Base-by-base conservation (phyloP, 192 early-diverging fungal species). In the Coemansia sp. region DNA sequence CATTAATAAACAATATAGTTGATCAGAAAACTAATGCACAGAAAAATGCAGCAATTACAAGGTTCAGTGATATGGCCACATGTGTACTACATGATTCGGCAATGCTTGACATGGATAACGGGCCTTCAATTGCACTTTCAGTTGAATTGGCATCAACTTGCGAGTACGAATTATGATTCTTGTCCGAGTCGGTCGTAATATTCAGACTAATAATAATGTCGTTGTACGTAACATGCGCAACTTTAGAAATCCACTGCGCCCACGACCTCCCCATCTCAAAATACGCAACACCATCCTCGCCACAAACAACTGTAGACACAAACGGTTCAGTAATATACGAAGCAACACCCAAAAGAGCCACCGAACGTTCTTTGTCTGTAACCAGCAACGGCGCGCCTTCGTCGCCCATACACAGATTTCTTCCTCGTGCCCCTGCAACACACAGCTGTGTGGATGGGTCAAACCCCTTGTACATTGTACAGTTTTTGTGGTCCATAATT, bases 351-450 rank as follows among this genome's bases (percentile, higher is more conserved):
- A 59, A 31, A 10, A 72, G 37, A 17, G 71, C 71, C 12, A 55
- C 47, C 6, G 37, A 17, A 8, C 34, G 34, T 7, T 37, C 20
- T 1, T 23, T 10, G 19, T 21, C n/a, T 8, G 62, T 4, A 14
- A 72, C 60, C n/a, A 72, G 19, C 38, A 72, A 50, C 28, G 71
- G 64, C 9, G 60, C 71, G 4, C 71, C 71, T 26, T 66, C 71
- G 26, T 72, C 71, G 37, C 64, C 64, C 37, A 23, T 17, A 36
- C 71, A 72, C 54, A 59, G 15, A 28, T 51, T 31, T 17, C 21
- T 46, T 0, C 60, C 49, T 1, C 20, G 10, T 0, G 15, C 17
- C 1, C 59, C 71, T 2, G 17, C 20, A 4, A 44, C 65, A 21
- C 71, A 72, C 17, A 72, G 6, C 65, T 72, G 64, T 1, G 71